These are phyloP conservation scores for Colletotrichum gigasporum DNA, from an alignment of 2,329 filamentous ascomycete genomes.

Conservation along the genomic window DNA sequence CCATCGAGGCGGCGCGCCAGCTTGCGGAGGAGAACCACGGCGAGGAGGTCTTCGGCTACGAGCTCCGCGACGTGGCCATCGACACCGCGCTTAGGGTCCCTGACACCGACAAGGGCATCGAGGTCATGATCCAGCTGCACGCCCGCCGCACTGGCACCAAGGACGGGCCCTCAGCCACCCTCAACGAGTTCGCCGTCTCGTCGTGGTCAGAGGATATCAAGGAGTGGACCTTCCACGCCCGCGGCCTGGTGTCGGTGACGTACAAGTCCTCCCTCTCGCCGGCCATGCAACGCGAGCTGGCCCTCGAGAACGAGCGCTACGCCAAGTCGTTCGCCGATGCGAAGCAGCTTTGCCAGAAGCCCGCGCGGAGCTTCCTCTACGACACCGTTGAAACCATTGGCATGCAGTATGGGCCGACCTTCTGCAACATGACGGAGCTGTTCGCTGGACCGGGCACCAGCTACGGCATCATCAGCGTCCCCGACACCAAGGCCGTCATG, in stretches of 20 bases:
- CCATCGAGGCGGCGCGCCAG: conserved; percentile 32
- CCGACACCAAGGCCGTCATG: conserved; percentile 28
- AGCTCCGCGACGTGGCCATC: conserved; percentile 35
- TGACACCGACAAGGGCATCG: conserved; percentile 32
- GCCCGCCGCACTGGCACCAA: conserved; percentile 28
- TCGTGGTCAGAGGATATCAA: conserved; percentile 25
- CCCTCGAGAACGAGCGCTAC: conserved; percentile 13
- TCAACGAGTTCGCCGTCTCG: conserved; percentile 27
- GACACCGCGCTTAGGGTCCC: conserved; percentile 32
- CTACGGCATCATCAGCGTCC: conserved; percentile 14
- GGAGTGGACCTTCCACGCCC: conserved; percentile 25
- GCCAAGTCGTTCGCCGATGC: conserved; percentile 15
- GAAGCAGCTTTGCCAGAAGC: conserved; percentile 22
- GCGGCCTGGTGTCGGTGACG: conserved; percentile 27
- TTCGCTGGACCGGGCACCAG: neutral
- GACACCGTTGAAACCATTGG: conserved; percentile 29
- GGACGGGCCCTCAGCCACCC: conserved; percentile 8
- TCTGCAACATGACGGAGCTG: conserved; percentile 31
- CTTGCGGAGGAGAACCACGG: conserved; percentile 15
- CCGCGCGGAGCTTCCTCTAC: conserved; percentile 28
- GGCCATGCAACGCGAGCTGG: conserved; percentile 16
- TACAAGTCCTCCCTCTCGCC: conserved; percentile 19
- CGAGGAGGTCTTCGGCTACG: conserved; percentile 32
- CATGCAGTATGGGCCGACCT: conserved; percentile 32
- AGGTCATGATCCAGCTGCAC: conserved; percentile 33